Percentiles rank a stretch among this genome's conserved stretches.
Conservation (phyloP, 257 asterid species). For the Primulina eburnea region DNA sequence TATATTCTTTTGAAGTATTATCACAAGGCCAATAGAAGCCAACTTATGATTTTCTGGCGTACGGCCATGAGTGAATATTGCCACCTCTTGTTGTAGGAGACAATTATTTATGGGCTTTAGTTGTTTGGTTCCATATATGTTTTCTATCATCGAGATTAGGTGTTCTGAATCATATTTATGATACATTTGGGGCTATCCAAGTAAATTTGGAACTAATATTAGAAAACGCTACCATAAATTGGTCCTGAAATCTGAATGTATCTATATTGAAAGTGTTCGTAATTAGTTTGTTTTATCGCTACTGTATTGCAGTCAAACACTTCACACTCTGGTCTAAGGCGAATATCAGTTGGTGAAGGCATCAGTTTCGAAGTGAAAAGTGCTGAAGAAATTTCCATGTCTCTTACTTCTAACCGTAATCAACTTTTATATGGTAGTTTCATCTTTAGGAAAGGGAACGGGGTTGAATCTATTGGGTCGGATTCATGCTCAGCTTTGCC, state of each 20-base stretch:
- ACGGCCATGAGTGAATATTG: no score
- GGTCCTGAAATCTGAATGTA: neutral
- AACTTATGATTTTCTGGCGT: no score
- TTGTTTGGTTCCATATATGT: no score
- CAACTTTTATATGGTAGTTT: conserved; percentile 31
- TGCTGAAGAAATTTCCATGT: conserved; percentile 58
- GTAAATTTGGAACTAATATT: neutral
- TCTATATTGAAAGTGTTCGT: neutral
- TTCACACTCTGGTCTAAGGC: conserved; percentile 53
- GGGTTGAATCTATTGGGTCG: conserved; percentile 33
- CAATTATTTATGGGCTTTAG: no score
- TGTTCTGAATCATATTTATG: neutral
- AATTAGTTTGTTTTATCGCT: conserved; percentile 22
- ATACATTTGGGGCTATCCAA: neutral
- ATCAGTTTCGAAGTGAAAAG: conserved; percentile 63
- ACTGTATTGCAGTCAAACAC: conserved; percentile 45
- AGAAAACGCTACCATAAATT: neutral
- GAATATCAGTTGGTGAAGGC: conserved; percentile 70
- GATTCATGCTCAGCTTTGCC: conserved; percentile 45
- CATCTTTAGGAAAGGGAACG: conserved; percentile 22
- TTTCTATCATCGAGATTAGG: neutral
- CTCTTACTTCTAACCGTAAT: conserved; percentile 34
- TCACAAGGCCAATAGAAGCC: no score
- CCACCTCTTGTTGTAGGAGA: no score
- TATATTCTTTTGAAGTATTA: no score